Percentiles rank a stretch among this genome's conserved stretches.
These are phyloP conservation scores for Triticum timopheevii DNA, from an alignment of 176 grass and related monocot species.

Conservation along the genomic window DNA sequence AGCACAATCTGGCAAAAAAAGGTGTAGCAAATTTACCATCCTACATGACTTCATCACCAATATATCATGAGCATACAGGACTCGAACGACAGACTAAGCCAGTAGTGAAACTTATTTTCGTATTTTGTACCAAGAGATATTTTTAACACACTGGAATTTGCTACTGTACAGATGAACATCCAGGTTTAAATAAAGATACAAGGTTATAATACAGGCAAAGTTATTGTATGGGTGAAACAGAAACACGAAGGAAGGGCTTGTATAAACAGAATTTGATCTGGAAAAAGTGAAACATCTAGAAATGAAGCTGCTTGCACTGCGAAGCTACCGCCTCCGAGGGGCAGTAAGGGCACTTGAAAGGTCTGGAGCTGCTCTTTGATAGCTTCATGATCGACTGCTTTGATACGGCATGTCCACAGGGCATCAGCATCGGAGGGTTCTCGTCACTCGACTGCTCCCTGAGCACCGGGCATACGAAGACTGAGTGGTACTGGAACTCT, in stretches of 20 bases:
- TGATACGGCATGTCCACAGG: constrained; percentile 79
- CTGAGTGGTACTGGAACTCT: constrained; percentile 82
- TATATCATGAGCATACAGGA: background rate
- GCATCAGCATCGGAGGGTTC: constrained; percentile 96
- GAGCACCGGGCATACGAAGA: constrained; percentile 89
- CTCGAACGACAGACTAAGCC: background rate
- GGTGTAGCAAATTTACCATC: background rate
- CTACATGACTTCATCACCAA: background rate
- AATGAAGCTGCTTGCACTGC: constrained; percentile 85
- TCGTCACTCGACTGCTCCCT: constrained; percentile 79
- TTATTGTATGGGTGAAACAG: constrained; percentile 20
- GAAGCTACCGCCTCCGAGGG: constrained; percentile 54
- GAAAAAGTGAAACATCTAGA: constrained; percentile 45
- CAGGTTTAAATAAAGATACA: constrained; percentile 25
- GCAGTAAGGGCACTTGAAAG: constrained; percentile 94
- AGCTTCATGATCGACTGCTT: constrained; percentile 83
- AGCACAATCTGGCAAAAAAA: background rate
- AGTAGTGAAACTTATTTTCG: background rate
- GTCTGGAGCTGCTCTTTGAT: constrained; percentile 77
- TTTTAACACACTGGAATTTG: background rate
- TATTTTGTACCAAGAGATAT: background rate
- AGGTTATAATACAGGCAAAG: constrained; percentile 48
- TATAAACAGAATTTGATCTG: constrained; percentile 30
- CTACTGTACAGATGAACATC: constrained; percentile 40
- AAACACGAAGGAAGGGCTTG: constrained; percentile 30